Evolutionary conservation across 306 rosid genomes (phyloP), one percentile per base, ranked within the genome.

Genomic region (Hippophae rhamnoides): DNA sequence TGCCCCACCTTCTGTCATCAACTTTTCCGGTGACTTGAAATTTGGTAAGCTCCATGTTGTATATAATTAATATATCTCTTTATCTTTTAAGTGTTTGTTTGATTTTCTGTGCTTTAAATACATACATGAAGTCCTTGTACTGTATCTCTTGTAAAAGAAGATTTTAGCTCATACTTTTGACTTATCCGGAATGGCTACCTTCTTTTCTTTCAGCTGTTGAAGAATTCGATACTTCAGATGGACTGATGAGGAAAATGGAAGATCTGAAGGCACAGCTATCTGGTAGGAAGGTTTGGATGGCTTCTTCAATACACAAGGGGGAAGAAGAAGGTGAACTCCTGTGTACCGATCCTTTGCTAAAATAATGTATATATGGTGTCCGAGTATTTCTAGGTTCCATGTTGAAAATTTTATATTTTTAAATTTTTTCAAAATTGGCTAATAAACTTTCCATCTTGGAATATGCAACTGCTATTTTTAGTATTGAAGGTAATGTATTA

Each of bases 271-370:
- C 43, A 56, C 76, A 83, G 31, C 75, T 84, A 70, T 74, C 83
- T 54, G 71, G 66, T 63, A 81, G 81, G 79, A 75, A 61, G 75
- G 87, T 87, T 72, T 90, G 96, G 98, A 81, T 90, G 98, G 96
- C 92, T 71, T 81, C 96, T 60, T 90, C 98, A 50, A 81, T 90
- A 78, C 98, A 90, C 65, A 79, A 72, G 77, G 92, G 95, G 40
- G 96, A 90, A 76, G 98, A 90, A 76, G 86, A 87, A 85, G 83
- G 98, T 87, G 14, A 64, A 71, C 77, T 83, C 50, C 65, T 67
- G 11, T 68, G 57, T 63, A 23, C 65, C 56, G 18, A 64, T 50
- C 64, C 73, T 71, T 57, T 48, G 47, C 41, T 70, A 54, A 9
- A 48, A 52, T 55, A 69, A 27, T 57, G 7, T 60, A 49, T 49